Evolutionary conservation across 2,329 filamentous ascomycete species (phyloP), one percentile per base, ranked within the genome.

Genomic region (Ilyonectria sp.): DNA sequence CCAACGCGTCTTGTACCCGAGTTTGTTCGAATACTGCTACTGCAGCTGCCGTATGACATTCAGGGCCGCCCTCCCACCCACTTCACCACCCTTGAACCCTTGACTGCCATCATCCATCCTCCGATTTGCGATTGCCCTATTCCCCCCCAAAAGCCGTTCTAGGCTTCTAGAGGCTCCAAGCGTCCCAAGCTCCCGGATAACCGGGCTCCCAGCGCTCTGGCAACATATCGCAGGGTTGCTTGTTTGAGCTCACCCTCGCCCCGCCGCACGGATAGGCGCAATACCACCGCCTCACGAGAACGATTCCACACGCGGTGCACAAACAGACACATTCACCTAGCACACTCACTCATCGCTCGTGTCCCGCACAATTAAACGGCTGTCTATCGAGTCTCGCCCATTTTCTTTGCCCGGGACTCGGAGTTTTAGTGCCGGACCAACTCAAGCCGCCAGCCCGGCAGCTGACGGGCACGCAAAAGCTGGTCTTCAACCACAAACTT

Each of bases 121-220:
- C 44, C 49, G 50, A 65, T 56, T 56, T 58, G 44, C 60, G 57
- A 50, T 31, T 35, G 31, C 19, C 44, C 13, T n/a, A n/a, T 46
- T 15, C 26, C 50, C 61, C 67, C 67, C 17, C 37, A 17, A 59
- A 53, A 26, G n/a, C 54, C 53, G 37, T 35, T 23, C 54, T 26
- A 59, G 40, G 40, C 31, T 56, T 37, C 60, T 33, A 33, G 35
- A 53, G 35, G 46, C 37, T 19, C 43, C 50, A 35, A 49, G 21
- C 33, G 31, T 35, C 31, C n/a, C 31, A 35, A 53, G 31, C 19
- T 37, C 31, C 54, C 52, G 52, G 63, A 61, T 50, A 49, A 35
- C 57, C 57, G 46, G 57, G 49, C 47, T 64, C 62, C 62, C 55
- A 65, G 52, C 46, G 37, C 57, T 61, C 57, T 55, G 63, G 57